Evolutionary conservation across 2,329 filamentous ascomycete genomes (phyloP).

Genomic region (Aspergillus brasiliensis): DNA sequence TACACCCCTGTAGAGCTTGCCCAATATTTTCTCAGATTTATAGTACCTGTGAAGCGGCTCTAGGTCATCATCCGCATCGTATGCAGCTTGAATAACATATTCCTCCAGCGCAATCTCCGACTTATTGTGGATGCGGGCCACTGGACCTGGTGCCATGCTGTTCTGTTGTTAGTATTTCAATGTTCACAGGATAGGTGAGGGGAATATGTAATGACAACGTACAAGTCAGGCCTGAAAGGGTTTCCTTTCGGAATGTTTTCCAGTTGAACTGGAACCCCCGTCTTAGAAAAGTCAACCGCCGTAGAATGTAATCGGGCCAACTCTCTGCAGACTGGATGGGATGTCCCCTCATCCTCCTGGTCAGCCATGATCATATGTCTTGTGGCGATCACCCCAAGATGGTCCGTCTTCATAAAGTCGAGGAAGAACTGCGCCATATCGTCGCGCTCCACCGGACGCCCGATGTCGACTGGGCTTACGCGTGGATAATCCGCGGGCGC

Average conservation of each 20-base stretch:
- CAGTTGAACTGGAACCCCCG: constrained; percentile 61
- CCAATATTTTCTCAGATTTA: constrained; percentile 67
- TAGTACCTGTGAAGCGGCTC: constrained; percentile 61
- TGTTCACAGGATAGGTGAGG: too few species aligned
- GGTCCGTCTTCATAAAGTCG: constrained; percentile 70
- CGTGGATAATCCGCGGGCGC: constrained; percentile 70
- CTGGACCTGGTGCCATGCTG: constrained; percentile 29
- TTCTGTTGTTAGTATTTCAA: neutral
- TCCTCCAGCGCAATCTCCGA: constrained; percentile 45
- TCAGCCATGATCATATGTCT: constrained; percentile 68
- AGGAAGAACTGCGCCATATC: constrained; percentile 84
- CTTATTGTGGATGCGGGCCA: constrained; percentile 37
- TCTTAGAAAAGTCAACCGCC: constrained; percentile 76
- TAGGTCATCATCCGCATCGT: constrained; percentile 50
- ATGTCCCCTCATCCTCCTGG: constrained; percentile 54
- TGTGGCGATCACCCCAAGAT: constrained; percentile 66
- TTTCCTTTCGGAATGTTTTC: constrained; percentile 45
- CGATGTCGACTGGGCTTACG: constrained; percentile 59
- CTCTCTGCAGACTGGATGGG: constrained; percentile 52
- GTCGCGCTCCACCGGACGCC: constrained; percentile 57
- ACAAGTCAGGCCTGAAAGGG: constrained; percentile 58
- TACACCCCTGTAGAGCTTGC: constrained; percentile 69
- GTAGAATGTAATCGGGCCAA: constrained; percentile 69
- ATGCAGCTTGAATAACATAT: constrained; percentile 51
- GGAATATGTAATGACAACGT: constrained; percentile 28